Evolutionary conservation across 73 alveolate genomes (phyloP), one percentile per base, ranked within the genome.

Genomic region (Paramecium tetraurelia): DNA sequence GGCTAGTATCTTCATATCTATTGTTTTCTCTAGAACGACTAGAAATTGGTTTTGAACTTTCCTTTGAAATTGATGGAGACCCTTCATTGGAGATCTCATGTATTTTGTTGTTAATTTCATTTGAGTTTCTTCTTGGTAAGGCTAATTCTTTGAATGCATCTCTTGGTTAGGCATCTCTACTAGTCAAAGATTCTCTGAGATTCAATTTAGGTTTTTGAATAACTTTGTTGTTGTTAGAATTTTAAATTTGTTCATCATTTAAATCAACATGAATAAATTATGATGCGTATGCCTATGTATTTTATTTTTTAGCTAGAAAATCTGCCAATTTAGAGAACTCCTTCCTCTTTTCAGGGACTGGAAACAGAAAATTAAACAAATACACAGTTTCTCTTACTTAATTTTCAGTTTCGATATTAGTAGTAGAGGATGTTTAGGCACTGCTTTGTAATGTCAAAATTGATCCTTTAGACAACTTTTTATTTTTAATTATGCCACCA

Each of bases 401-500:
- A 20, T 40, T 14, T 87, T 33, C 16, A 20, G 38, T 31, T 63
- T 43, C 93, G 20, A 41, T 68, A 43, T 24, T 86, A n/a, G 46
- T 53, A 72, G 85, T 69, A 21, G 6, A 57, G 24, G 41, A 63
- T 71, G 76, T 89, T 89, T 80, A 41, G 4, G 94, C 86, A 12
- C 72, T 44, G 33, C 92, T 70, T 76, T 92, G 93, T 92, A 59
- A 88, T 31, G 86, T 77, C 58, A 92, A 86, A 38, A 97, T 97
- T 68, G 85, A 92, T 10, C 98, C 96, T 88, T 96, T 95, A 40
- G 95, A 92, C 33, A 96, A 92, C 35, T 95, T 95, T 59, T 97
- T 97, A 58, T 96, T 97, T 93, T 96, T 93, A 85, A 98, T 94
- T 58, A 96, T 98, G 59, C 97, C 98, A 16, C 99, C 99, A 36